These are phyloP conservation scores for Clathrospora elynae DNA, from an alignment of 2,329 filamentous ascomycete species.

Conservation along the genomic window DNA sequence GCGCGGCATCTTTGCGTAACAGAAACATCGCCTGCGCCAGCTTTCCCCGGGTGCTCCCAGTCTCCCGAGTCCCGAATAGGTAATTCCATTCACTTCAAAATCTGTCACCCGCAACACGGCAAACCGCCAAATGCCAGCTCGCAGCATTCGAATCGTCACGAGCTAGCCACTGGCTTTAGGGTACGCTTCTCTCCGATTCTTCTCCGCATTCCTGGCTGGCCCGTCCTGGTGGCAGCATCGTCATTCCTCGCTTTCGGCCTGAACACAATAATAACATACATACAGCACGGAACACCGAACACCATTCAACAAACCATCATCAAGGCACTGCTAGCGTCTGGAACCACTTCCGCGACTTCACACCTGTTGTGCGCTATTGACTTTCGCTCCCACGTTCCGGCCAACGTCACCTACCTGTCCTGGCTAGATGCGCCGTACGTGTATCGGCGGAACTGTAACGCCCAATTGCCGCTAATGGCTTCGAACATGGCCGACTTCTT, in stretches of 20 bases:
- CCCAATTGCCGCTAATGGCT: slow-evolving; percentile 30
- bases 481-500: slow-evolving; percentile 38
- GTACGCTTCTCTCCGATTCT: slow-evolving; percentile 35
- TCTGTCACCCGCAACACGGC: slow-evolving; percentile 17
- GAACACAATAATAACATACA: slow-evolving; percentile 39
- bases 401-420: slow-evolving; percentile 16
- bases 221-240: slow-evolving; percentile 29
- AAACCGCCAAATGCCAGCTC: slow-evolving; percentile 12
- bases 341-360: not conserved
- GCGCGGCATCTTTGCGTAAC: slow-evolving; percentile 25
- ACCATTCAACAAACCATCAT: slow-evolving; percentile 23
- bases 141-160: slow-evolving; percentile 2
- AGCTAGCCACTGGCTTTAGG: slow-evolving; percentile 24
- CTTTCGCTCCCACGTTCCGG: slow-evolving; percentile 13
- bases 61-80: slow-evolving; percentile 24
- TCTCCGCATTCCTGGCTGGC: slow-evolving; percentile 35
- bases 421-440: slow-evolving; percentile 38
- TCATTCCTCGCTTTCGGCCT: slow-evolving; percentile 36
- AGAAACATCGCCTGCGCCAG: slow-evolving; percentile 38
- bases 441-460: slow-evolving; percentile 27
- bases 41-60: slow-evolving; percentile 20
- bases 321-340: slow-evolving; percentile 6
- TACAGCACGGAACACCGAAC: slow-evolving; percentile 3
- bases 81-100: slow-evolving; percentile 15
- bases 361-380: slow-evolving; percentile 1